These are phyloP conservation scores for Penicillium pancosmium DNA, from an alignment of 495 filamentous ascomycete genomes.

Conservation along the genomic window DNA sequence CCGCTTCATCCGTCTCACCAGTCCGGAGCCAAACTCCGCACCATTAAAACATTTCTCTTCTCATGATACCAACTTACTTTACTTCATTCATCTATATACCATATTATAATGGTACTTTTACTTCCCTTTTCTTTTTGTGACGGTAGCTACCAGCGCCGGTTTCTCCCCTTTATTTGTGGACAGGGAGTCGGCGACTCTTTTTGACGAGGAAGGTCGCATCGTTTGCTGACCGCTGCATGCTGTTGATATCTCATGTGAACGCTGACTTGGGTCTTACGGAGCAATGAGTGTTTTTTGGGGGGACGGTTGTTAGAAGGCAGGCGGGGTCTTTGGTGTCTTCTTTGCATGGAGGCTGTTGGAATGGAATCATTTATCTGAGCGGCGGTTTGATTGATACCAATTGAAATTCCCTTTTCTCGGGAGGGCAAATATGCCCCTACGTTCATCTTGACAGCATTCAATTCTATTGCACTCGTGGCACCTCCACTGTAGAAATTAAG, in stretches of 20 bases:
- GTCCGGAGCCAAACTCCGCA: constrained; percentile 16
- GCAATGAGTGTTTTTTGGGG: constrained; percentile 11
- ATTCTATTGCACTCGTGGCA: no score
- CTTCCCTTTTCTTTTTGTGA: background rate
- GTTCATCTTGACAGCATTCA: constrained; percentile 5
- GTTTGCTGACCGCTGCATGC: background rate
- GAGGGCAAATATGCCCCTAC: constrained; percentile 12
- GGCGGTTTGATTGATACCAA: constrained; percentile 32
- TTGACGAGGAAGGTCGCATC: background rate
- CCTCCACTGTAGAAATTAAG: no score
- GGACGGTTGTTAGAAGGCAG: constrained; percentile 11
- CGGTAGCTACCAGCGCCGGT: background rate
- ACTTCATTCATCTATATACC: constrained; percentile 23
- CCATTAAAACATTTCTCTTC: constrained; percentile 14
- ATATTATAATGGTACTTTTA: constrained; percentile 15
- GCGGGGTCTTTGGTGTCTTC: constrained; percentile 7
- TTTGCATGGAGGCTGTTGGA: constrained; percentile 27
- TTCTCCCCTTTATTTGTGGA: background rate
- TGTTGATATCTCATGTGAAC: constrained; percentile 20
- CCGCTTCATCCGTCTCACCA: constrained; percentile 24
- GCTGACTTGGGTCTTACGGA: constrained; percentile 13
- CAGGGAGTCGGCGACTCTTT: background rate
- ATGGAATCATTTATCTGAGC: constrained; percentile 23
- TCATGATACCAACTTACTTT: constrained; percentile 16
- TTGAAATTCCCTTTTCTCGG: constrained; percentile 14